Percentiles rank a stretch among this genome's conserved stretches.
These are phyloP conservation scores for Collybia sordida DNA, from an alignment of 768 basidiomycete species.

Conservation along the genomic window DNA sequence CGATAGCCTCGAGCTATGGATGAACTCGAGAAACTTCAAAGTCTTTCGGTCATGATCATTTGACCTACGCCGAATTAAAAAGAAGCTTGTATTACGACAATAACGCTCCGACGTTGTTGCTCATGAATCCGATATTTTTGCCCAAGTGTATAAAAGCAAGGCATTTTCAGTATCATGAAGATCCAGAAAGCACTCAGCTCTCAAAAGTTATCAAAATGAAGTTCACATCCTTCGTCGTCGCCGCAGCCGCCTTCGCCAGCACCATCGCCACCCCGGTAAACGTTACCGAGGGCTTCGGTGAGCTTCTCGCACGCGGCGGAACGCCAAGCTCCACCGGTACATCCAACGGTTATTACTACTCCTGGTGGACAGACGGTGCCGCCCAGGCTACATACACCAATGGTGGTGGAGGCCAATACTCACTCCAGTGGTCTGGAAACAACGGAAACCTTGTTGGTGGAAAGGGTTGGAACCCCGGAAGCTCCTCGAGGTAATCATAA, in stretches of 20 bases:
- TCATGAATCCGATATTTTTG: too few species aligned
- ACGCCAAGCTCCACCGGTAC: slow-evolving; percentile 27
- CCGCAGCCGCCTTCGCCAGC: slow-evolving; percentile 13
- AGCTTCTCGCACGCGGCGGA: slow-evolving; percentile 14
- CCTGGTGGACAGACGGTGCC: slow-evolving; percentile 32
- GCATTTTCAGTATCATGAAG: too few species aligned
- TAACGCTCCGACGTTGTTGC: too few species aligned
- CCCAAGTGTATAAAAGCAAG: too few species aligned
- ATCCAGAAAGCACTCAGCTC: too few species aligned
- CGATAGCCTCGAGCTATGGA: too few species aligned
- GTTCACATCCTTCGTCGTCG: slow-evolving; percentile 13
- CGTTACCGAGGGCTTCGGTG: slow-evolving; percentile 10
- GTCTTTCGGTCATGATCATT: too few species aligned
- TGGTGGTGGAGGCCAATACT: slow-evolving; percentile 30
- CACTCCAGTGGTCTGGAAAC: slow-evolving; percentile 28
- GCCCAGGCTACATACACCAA: slow-evolving; percentile 28
- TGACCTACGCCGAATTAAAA: too few species aligned
- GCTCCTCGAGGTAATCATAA: slow-evolving; percentile 19
- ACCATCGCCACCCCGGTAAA: slow-evolving; percentile 19
- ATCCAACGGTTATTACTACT: slow-evolving; percentile 36
- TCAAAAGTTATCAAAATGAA: too few species aligned
- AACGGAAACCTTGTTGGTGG: slow-evolving; percentile 38
- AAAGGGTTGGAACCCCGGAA: slow-evolving; percentile 37
- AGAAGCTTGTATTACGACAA: too few species aligned
- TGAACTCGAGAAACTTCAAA: too few species aligned